Conservation (phyloP, 768 basidiomycete species). For the Podaxis sp. region DNA sequence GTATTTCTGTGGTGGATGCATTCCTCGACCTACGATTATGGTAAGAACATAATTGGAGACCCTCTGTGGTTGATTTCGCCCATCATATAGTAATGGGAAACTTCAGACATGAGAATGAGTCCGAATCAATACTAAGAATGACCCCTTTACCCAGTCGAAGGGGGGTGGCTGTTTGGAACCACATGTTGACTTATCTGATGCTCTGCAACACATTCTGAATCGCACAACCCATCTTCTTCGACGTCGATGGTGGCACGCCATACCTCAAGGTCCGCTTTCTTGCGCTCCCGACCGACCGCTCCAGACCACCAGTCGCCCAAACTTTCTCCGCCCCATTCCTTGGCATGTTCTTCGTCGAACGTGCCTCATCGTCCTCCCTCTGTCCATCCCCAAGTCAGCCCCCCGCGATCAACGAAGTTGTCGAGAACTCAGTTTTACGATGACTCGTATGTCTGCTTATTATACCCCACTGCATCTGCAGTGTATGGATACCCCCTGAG, state of each 20-base stretch:
- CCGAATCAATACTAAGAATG: no score
- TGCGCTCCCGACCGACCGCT: slow-evolving; percentile 27
- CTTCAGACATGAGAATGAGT: no score
- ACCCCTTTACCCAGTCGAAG: no score
- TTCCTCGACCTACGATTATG: no score
- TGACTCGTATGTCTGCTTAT: slow-evolving; percentile 37
- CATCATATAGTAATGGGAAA: no score
- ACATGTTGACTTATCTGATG: no score
- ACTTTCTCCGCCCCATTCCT: slow-evolving; percentile 26
- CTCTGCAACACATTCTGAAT: slow-evolving; percentile 56
- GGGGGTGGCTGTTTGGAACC: no score
- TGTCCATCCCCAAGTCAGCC: slow-evolving; percentile 35
- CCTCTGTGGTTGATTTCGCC: no score
- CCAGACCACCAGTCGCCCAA: slow-evolving; percentile 43
- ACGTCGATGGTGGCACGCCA: slow-evolving; percentile 51
- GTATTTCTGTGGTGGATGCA: no score
- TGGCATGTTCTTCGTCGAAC: slow-evolving; percentile 54
- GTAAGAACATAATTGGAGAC: no score
- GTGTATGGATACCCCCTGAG: slow-evolving; percentile 29
- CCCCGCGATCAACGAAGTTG: slow-evolving; percentile 45
- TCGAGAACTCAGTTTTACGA: slow-evolving; percentile 49
- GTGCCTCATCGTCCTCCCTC: slow-evolving; percentile 58
- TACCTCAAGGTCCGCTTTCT: slow-evolving; percentile 48
- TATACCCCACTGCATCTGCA: slow-evolving; percentile 28
- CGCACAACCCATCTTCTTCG: slow-evolving; percentile 59